Conservation (phyloP, 108 stramenopile species). For the Conticribra guillardii region DNA sequence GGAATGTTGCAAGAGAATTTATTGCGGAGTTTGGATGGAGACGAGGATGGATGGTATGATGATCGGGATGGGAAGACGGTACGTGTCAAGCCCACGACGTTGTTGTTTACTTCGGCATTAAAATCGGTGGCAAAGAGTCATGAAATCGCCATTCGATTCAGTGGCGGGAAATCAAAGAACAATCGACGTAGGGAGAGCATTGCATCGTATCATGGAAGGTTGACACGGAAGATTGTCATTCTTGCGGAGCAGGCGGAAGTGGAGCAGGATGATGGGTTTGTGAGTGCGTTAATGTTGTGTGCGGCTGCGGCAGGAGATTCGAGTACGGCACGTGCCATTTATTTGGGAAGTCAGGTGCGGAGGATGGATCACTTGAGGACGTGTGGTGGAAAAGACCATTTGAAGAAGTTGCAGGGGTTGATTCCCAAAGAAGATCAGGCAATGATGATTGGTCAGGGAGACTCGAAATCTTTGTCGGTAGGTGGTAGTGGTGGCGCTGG, state of each 20-base stretch:
- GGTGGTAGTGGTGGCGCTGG: neutral
- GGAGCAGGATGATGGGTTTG: conserved; percentile 83
- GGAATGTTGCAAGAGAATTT: conserved; percentile 11
- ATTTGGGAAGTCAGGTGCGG: conserved; percentile 73
- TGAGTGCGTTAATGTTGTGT: conserved; percentile 79
- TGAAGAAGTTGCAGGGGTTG: conserved; percentile 45
- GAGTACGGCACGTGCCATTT: conserved; percentile 84
- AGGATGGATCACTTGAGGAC: conserved; percentile 77
- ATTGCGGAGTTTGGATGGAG: conserved; percentile 41
- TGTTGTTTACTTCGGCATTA: conserved; percentile 79
- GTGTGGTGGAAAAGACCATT: conserved; percentile 70
- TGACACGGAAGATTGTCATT: conserved; percentile 76
- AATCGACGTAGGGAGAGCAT: conserved; percentile 67
- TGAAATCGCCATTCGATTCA: conserved; percentile 70
- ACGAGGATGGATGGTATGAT: conserved; percentile 51
- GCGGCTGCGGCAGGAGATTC: conserved; percentile 83
- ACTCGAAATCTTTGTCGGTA: conserved; percentile 3
- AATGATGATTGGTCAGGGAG: conserved; percentile 23
- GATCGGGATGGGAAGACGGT: conserved; percentile 51
- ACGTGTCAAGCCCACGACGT: conserved; percentile 80
- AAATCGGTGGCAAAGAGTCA: conserved; percentile 76
- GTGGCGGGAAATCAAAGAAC: conserved; percentile 65
- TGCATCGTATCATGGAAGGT: conserved; percentile 78
- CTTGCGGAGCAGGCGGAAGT: conserved; percentile 83
- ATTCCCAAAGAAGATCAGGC: conserved; percentile 29